Evolutionary conservation across 345 rosid species (phyloP).

Genomic region (Cardiospermum halicacabum): DNA sequence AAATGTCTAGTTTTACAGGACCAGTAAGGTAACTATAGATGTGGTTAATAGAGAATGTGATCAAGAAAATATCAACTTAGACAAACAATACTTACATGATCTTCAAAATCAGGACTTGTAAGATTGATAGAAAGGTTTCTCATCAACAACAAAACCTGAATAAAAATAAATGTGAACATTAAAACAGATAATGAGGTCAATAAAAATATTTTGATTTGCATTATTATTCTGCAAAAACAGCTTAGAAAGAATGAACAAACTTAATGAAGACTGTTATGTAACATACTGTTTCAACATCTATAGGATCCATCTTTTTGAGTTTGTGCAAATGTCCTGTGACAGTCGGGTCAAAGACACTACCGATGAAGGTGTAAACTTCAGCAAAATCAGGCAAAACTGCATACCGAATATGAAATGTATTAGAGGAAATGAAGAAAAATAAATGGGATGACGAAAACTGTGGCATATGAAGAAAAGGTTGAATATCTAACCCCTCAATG

Average conservation of each 20-base stretch:
- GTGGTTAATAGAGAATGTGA: background rate
- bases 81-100: slow-evolving; percentile 57
- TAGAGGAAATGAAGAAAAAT: background rate
- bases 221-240: background rate
- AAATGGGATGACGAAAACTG: background rate
- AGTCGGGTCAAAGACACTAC: slow-evolving; percentile 79
- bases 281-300: slow-evolving; percentile 86
- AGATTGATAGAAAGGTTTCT: slow-evolving; percentile 90
- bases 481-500: slow-evolving; percentile 48
- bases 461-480: background rate
- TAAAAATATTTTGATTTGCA: background rate
- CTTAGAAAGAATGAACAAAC: slow-evolving; percentile 7
- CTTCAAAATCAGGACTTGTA: slow-evolving; percentile 83
- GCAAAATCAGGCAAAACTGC: slow-evolving; percentile 85
- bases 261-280: background rate
- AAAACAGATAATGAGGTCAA: background rate
- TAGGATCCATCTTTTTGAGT: slow-evolving; percentile 83
- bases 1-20: background rate
- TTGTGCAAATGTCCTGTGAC: slow-evolving; percentile 67
- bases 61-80: slow-evolving; percentile 9
- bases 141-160: slow-evolving; percentile 82
- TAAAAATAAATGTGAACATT: slow-evolving; percentile 14
- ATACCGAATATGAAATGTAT: slow-evolving; percentile 22
- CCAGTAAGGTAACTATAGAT: background rate
- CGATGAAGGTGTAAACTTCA: slow-evolving; percentile 82